Evolutionary conservation across 257 asterid genomes (phyloP).

Genomic region (Fraxinus americana): DNA sequence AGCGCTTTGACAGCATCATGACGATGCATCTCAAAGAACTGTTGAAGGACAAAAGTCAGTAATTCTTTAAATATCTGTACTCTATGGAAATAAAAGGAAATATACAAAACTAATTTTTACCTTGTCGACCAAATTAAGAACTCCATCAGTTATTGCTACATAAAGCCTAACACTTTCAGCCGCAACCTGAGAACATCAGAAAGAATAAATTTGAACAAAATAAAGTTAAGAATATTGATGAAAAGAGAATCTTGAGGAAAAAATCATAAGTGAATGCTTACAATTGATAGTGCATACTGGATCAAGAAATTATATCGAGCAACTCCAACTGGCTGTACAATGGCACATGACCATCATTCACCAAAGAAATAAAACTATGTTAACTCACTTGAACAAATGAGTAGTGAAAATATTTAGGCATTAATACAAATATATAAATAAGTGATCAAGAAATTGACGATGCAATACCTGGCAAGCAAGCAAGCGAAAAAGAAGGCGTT

Average conservation of each 20-base stretch:
- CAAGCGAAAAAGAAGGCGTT: constrained; percentile 75
- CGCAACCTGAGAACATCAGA: constrained; percentile 55
- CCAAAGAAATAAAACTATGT: constrained; percentile 5
- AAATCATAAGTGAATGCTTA: constrained; percentile 39
- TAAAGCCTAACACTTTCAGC: constrained; percentile 78
- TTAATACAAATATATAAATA: not conserved
- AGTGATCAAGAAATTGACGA: constrained; percentile 2
- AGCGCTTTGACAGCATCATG: constrained; percentile 75
- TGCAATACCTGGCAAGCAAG: constrained; percentile 64
- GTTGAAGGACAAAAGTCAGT: constrained; percentile 29
- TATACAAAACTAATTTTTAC: constrained; percentile 32
- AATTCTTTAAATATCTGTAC: not conserved
- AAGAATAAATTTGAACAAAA: constrained; percentile 23
- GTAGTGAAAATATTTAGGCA: not conserved
- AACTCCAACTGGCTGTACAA: constrained; percentile 65
- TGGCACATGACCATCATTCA: constrained; percentile 22
- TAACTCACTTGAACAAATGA: constrained; percentile 10
- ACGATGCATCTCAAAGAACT: constrained; percentile 79
- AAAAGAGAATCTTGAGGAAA: not conserved
- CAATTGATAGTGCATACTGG: constrained; percentile 74
- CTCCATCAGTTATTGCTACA: constrained; percentile 82
- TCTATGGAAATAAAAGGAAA: constrained; percentile 14
- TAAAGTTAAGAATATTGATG: constrained; percentile 3
- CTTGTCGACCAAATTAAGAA: constrained; percentile 81
- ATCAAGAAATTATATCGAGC: constrained; percentile 65